Evolutionary conservation across 1,139 yeast species (phyloP).

Genomic region (Hyphopichia khmerensis): DNA sequence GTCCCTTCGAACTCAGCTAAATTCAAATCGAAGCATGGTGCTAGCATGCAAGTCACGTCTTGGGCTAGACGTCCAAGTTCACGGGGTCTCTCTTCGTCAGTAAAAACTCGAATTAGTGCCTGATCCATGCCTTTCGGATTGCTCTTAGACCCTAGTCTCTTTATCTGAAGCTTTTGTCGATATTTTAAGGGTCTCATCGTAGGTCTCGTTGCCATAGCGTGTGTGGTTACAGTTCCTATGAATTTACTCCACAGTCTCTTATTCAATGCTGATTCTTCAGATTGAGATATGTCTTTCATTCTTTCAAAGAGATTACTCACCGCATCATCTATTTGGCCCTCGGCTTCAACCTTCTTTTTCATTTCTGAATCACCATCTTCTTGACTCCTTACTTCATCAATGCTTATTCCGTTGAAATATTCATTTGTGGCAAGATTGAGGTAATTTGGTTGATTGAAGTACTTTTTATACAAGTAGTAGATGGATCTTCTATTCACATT

Average conservation of each 20-base stretch:
- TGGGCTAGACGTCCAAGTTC: slow-evolving; percentile 82
- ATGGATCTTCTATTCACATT: background rate
- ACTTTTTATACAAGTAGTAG: slow-evolving; percentile 20
- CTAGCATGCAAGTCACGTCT: slow-evolving; percentile 64
- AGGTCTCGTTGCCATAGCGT: slow-evolving; percentile 84
- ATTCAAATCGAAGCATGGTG: slow-evolving; percentile 61
- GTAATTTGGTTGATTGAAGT: slow-evolving; percentile 20
- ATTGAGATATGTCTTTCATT: slow-evolving; percentile 12
- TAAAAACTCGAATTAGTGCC: slow-evolving; percentile 35
- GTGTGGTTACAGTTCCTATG: slow-evolving; percentile 70
- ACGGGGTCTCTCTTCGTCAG: slow-evolving; percentile 27
- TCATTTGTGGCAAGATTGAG: slow-evolving; percentile 29
- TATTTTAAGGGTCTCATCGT: slow-evolving; percentile 52
- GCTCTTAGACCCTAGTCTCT: slow-evolving; percentile 29
- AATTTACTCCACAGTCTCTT: slow-evolving; percentile 31
- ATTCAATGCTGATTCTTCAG: slow-evolving; percentile 13
- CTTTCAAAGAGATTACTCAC: slow-evolving; percentile 13
- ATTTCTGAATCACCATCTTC: background rate
- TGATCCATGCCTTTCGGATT: slow-evolving; percentile 20
- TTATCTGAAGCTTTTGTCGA: slow-evolving; percentile 47
- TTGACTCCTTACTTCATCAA: background rate
- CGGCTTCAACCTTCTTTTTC: slow-evolving; percentile 3
- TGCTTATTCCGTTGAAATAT: slow-evolving; percentile 17
- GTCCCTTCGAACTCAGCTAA: slow-evolving; percentile 58
- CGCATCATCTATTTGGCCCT: slow-evolving; percentile 4